phyloP scores from a whole-genome alignment of 257 asterid species.

The Solanum chilense region DNA sequence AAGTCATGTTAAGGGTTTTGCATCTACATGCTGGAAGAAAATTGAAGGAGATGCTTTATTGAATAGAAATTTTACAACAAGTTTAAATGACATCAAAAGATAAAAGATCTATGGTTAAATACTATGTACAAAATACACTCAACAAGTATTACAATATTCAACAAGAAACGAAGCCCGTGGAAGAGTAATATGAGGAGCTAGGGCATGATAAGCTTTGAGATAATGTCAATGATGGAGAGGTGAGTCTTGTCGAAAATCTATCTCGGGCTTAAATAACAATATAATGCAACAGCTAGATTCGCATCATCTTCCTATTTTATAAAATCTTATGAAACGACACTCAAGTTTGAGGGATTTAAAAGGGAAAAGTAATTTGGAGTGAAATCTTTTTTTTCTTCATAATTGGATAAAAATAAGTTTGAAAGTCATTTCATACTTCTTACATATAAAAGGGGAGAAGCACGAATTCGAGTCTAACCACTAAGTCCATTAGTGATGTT shows the following conservation, averaged over 20 bases:
- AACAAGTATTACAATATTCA: not conserved
- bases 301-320: not conserved
- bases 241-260: not conserved
- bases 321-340: not conserved
- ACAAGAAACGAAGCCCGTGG: not conserved
- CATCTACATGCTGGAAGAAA: not conserved
- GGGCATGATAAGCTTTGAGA: not conserved
- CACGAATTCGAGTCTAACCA: too few species aligned
- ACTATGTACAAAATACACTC: not conserved
- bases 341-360: too few species aligned
- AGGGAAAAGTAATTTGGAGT: too few species aligned
- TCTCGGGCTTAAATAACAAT: not conserved
- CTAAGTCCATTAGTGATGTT: too few species aligned
- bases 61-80: not conserved
- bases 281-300: not conserved
- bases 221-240: not conserved
- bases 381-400: too few species aligned
- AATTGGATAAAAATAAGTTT: too few species aligned
- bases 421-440: too few species aligned
- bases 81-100: not conserved
- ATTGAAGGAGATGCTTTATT: not conserved
- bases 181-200: not conserved
- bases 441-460: too few species aligned
- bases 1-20: not conserved
- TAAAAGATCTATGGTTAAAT: not conserved